Base-by-base conservation (phyloP, 768 basidiomycete species). In the Asterophora parasitica region DNA sequence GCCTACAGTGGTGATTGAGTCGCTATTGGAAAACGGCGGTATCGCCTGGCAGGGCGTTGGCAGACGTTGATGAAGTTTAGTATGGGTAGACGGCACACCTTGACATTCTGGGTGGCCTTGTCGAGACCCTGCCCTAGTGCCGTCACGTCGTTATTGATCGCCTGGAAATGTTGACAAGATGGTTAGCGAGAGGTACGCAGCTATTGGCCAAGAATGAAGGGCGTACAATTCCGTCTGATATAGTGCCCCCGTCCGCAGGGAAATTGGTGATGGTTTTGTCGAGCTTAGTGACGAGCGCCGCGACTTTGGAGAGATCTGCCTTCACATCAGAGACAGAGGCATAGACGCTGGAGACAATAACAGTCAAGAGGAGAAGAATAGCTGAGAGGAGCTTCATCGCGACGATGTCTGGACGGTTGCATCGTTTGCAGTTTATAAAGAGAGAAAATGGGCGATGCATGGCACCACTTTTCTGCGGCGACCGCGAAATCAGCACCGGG, bases 211-310 rank as follows among this genome's bases (percentile, higher is more conserved):
- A 17, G 5, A 30, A 36, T 4, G 12, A 34, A 19, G 2, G n/a
- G 44, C 61, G 8, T 39, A 70, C 66, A 42, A 65, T 49, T 31
- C 64, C 68, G 9, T 34, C 26, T 26, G 42, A 7, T 1, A 70
- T 36, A 27, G 50, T 57, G 39, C 55, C 56, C 1, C 60, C 64
- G 8, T 53, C 50, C 9, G 30, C 12, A n/a, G 52, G 49, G 26
- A 57, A 39, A 11, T 19, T 34, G 16, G 7, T 11, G 31, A 59
- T 27, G 26, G 51, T 19, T 5, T 40, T 42, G 28, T 53, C 42
- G 19, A 59, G 51, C 3, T 11, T 15, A 2, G 4, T 32, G 3
- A 54, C 50, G 23, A 4, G 23, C 13, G 26, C 6, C 30, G 31
- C 16, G 31, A 54, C 51, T 13, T 23, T 13, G 12, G 16, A 13